Base-by-base conservation (phyloP, 331 rosid species). In the Pyracantha coccinea region DNA sequence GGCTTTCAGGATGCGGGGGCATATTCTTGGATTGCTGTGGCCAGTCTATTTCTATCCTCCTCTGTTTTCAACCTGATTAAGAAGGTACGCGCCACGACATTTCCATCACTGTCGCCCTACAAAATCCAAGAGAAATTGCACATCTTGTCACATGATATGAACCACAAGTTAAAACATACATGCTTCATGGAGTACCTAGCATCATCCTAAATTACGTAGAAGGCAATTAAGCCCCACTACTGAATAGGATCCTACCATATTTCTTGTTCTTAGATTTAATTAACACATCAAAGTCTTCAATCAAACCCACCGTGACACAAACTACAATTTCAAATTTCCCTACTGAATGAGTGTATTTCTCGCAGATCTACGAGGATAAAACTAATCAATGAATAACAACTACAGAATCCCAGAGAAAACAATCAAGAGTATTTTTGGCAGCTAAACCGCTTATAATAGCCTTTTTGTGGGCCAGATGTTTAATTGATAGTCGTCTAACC, bases 31-130 rank as follows among this genome's bases (percentile, higher is more conserved):
- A 95, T 92, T 15, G 90, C 92, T 29, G 92, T 80, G 28, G 96
- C 91, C 69, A 95, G 87, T 74, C 89, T 90, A 68, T 85, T 79
- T 73, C 98, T 80, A 81, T 92, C 99, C 45, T 90, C 99, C 79
- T 80, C 98, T 1, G 99, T 85, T 81, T 89, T 95, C 87, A 88
- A 75, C 79, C 96, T 87, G 69, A 95, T 87, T 86, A 90, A 89
- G 85, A 86, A 95, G 15, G 99, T 95, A 3, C 89, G 97, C 10
- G 99, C 92, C 66, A 89, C 89, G 12, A 86, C 91, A 77, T 75
- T 85, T 31, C 86, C 92, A 58, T 89, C 91, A 61, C 75, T 76
- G 44, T 89, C 89, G 20, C 85, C 92, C 97, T 95, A 78, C 82
- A 83, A 79, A 75, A 58, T 21, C 59, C 32, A 55, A 87, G 62